Conservation (phyloP, 2,329 filamentous ascomycete species). For the Beauveria medogensis region DNA sequence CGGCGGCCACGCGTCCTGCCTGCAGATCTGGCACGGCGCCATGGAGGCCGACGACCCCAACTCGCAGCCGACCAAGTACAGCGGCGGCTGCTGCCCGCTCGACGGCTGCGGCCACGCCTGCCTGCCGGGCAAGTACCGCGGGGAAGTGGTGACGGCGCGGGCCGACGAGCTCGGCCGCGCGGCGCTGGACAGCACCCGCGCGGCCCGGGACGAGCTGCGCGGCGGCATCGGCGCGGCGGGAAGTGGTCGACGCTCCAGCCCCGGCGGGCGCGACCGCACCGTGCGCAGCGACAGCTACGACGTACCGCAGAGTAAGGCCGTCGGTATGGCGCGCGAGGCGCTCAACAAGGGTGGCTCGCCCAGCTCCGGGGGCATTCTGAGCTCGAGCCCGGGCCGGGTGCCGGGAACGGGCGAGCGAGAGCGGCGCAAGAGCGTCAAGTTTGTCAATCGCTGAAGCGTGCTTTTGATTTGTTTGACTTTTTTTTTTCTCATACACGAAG, state of each 20-base stretch:
- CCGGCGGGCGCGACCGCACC: constrained; percentile 16
- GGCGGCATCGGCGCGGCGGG: constrained; percentile 11
- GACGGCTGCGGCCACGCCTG: constrained; percentile 59
- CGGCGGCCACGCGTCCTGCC: constrained; percentile 53
- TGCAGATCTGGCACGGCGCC: constrained; percentile 50
- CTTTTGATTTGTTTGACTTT: too few relatives aligned
- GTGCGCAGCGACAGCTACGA: constrained; percentile 43
- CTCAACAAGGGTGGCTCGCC: constrained; percentile 26
- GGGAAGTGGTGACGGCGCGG: constrained; percentile 35
- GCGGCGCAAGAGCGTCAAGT: constrained; percentile 57
- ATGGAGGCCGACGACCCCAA: constrained; percentile 18
- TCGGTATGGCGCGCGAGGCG: constrained; percentile 50
- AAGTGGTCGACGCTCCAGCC: constrained; percentile 23
- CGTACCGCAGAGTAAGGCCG: constrained; percentile 50
- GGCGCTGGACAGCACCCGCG: constrained; percentile 31
- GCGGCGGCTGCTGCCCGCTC: constrained; percentile 54
- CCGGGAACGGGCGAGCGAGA: constrained; percentile 37
- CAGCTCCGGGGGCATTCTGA: constrained; percentile 30
- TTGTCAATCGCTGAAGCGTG: constrained; percentile 30
- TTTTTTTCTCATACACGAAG: background rate
- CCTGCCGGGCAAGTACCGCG: constrained; percentile 47
- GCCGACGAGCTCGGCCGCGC: constrained; percentile 46
- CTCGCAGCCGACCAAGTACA: constrained; percentile 24
- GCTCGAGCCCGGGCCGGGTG: constrained; percentile 40
- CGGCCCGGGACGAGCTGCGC: constrained; percentile 18